These are phyloP conservation scores for Leccinum variicolor DNA, from an alignment of 768 basidiomycete genomes.

Conservation along the genomic window DNA sequence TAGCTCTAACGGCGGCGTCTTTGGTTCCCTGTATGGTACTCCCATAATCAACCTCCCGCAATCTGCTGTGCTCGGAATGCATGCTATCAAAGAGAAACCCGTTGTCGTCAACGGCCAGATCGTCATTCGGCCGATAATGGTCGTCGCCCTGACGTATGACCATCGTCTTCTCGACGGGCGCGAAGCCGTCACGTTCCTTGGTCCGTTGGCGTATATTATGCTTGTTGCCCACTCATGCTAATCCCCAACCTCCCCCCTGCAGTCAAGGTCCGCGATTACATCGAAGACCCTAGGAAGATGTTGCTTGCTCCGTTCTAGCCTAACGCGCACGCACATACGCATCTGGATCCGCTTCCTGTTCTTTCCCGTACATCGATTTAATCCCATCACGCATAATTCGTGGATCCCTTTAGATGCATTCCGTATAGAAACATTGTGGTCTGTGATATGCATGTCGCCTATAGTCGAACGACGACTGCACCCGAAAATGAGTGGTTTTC, in stretches of 20 bases:
- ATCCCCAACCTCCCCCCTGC: constrained; percentile 2
- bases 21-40: constrained; percentile 96
- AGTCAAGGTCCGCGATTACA: constrained; percentile 92
- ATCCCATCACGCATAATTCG: constrained; percentile 10
- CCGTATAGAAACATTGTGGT: constrained; percentile 2
- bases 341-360: not conserved
- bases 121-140: constrained; percentile 96
- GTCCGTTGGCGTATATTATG: constrained; percentile 42
- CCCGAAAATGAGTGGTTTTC: no score
- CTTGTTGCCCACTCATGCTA: not conserved
- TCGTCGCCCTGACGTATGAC: constrained; percentile 91
- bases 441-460: not conserved
- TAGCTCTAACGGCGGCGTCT: constrained; percentile 98
- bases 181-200: constrained; percentile 97
- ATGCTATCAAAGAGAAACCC: constrained; percentile 87
- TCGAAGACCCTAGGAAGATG: constrained; percentile 95
- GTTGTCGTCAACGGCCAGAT: constrained; percentile 94
- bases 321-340: not conserved
- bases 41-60: constrained; percentile 98
- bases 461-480: not conserved
- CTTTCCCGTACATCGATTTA: constrained; percentile 7
- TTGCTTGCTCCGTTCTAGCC: constrained; percentile 44
- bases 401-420: not conserved
- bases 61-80: constrained; percentile 94
- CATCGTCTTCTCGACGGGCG: constrained; percentile 94